These are phyloP conservation scores for Alternaria solani DNA, from an alignment of 2,329 filamentous ascomycete species.

Conservation along the genomic window DNA sequence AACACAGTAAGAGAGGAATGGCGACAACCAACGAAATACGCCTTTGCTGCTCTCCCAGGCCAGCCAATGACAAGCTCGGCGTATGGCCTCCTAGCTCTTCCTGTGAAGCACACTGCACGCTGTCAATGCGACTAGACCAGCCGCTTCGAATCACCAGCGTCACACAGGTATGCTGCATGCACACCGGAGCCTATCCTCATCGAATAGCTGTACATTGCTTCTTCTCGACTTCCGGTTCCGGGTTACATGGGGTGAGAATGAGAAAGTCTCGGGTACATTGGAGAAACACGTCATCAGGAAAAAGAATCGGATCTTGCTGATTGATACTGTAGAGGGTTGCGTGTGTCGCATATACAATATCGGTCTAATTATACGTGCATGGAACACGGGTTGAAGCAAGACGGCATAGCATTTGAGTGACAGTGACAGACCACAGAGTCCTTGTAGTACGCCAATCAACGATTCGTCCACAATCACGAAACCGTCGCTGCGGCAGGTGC, in stretches of 20 bases:
- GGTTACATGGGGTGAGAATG: not conserved
- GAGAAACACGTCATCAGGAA: not conserved
- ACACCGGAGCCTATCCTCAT: not conserved
- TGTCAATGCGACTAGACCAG: not conserved
- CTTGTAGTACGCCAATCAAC: slow-evolving; percentile 3
- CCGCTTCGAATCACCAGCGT: not conserved
- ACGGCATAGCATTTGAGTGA: not conserved
- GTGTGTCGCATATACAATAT: not conserved
- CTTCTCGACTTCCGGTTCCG: not conserved
- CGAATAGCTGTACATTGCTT: not conserved
- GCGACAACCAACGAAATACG: not conserved
- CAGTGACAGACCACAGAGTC: not conserved
- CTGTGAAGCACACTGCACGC: not conserved
- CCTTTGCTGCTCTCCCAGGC: not conserved
- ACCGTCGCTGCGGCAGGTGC: slow-evolving; percentile 23
- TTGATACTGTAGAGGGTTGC: not conserved
- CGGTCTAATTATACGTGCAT: not conserved
- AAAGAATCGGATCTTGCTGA: not conserved
- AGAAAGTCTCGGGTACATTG: not conserved
- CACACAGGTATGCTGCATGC: not conserved
- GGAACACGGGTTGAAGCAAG: not conserved
- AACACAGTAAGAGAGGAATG: not conserved
- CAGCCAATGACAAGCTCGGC: not conserved
- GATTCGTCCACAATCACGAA: slow-evolving; percentile 12
- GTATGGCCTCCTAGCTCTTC: not conserved